Percentiles rank a stretch among this genome's conserved stretches.
phyloP scores from a whole-genome alignment of 2,329 filamentous ascomycete species.

The Ophiocordyceps camponoti-floridani region DNA sequence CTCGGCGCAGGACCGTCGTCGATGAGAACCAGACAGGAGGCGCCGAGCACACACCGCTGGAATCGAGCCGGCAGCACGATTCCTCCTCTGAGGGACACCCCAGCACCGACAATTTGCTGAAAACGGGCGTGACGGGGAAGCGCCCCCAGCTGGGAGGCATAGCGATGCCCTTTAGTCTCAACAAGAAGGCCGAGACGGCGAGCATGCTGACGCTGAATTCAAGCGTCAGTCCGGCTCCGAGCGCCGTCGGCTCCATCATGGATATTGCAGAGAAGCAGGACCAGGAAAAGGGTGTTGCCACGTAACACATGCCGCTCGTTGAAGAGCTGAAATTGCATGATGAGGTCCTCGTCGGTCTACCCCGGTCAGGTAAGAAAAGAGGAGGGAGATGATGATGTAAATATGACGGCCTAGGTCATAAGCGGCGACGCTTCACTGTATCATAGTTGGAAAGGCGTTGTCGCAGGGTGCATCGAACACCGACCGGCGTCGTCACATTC shows the following conservation, averaged over 20 bases:
- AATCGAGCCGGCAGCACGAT: constrained; percentile 12
- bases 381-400: not conserved
- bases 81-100: constrained; percentile 24
- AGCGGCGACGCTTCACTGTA: not conserved
- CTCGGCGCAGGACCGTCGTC: constrained; percentile 26
- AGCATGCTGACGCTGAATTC: constrained; percentile 52
- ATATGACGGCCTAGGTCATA: not conserved
- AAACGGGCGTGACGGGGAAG: constrained; percentile 37
- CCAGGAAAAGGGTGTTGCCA: constrained; percentile 1
- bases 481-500: not conserved
- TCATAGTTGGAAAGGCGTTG: not conserved
- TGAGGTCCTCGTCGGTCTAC: constrained; percentile 9
- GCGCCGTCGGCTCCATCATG: constrained; percentile 4
- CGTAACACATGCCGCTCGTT: constrained; percentile 10
- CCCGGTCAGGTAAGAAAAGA: constrained; percentile 3
- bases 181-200: constrained; percentile 43
- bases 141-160: constrained; percentile 50
- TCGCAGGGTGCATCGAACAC: not conserved
- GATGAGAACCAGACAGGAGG: constrained; percentile 31
- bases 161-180: constrained; percentile 55
- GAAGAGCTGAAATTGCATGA: constrained; percentile 33
- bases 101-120: constrained; percentile 22
- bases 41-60: constrained; percentile 1
- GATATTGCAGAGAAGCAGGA: constrained; percentile 1
- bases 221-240: constrained; percentile 13